Conservation (phyloP, 352 stramenopile species). For the Globisporangium cylindrosporum region DNA sequence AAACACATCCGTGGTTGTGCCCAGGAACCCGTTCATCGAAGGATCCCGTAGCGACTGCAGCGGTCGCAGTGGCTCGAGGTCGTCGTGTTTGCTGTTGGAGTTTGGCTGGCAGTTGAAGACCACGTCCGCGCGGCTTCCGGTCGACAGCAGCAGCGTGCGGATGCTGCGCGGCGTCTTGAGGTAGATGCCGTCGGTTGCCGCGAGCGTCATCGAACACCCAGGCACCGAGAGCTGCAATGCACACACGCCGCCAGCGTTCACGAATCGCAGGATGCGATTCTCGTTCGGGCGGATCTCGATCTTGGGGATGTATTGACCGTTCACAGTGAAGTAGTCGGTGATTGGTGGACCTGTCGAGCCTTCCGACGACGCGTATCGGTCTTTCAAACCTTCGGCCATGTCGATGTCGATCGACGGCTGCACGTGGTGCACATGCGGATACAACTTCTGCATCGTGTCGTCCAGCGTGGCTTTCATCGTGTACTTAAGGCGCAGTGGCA, state of each 20-base stretch:
- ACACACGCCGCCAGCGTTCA: constrained; percentile 57
- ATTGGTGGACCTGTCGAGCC: constrained; percentile 26
- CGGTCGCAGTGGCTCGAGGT: constrained; percentile 40
- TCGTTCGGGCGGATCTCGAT: constrained; percentile 50
- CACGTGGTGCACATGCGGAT: constrained; percentile 38
- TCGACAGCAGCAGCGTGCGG: constrained; percentile 47
- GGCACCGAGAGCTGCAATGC: constrained; percentile 58
- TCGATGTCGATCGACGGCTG: constrained; percentile 27
- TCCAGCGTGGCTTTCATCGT: constrained; percentile 41
- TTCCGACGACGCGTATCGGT: constrained; percentile 13
- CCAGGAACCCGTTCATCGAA: constrained; percentile 45
- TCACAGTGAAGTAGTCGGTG: constrained; percentile 63
- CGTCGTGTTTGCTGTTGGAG: constrained; percentile 9
- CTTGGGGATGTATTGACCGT: constrained; percentile 67
- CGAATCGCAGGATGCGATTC: constrained; percentile 53
- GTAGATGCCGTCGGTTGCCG: constrained; percentile 63
- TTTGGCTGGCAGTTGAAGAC: constrained; percentile 52
- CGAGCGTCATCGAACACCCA: constrained; percentile 51
- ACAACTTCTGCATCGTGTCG: constrained; percentile 32
- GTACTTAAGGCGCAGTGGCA: constrained; percentile 48
- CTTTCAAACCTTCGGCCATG: constrained; percentile 20
- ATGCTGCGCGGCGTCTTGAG: constrained; percentile 33
- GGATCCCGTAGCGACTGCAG: constrained; percentile 50
- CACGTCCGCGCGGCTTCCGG: constrained; percentile 57
- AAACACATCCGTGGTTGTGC: constrained; percentile 55